Conservation (phyloP, 2,329 filamentous ascomycete species). For the Diaporthe capsici region DNA sequence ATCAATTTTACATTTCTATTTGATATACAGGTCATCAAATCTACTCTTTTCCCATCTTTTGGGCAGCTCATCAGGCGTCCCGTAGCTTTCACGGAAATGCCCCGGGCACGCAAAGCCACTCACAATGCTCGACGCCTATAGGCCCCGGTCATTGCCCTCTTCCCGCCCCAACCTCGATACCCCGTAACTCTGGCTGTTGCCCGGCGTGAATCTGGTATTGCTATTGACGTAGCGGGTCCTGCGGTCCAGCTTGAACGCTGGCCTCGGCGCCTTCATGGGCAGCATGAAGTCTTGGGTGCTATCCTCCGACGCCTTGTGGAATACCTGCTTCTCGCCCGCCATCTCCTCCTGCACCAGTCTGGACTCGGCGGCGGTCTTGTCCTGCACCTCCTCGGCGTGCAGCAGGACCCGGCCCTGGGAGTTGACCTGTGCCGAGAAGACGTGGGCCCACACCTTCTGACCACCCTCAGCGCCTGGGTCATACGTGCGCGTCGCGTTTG, state of each 20-base stretch:
- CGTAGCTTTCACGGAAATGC: neutral
- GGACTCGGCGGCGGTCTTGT: conserved; percentile 47
- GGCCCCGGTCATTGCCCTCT: neutral
- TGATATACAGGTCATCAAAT: conserved; percentile 6
- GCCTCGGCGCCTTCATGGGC: neutral
- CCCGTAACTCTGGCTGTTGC: conserved; percentile 8
- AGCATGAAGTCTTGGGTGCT: conserved; percentile 49
- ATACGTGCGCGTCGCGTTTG: conserved; percentile 49
- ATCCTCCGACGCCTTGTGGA: conserved; percentile 49
- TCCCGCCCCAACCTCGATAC: neutral
- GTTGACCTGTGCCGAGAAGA: conserved; percentile 60
- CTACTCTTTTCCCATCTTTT: neutral
- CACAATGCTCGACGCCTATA: neutral
- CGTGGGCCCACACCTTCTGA: conserved; percentile 66
- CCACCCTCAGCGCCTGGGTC: conserved; percentile 66
- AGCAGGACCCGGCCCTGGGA: conserved; percentile 65
- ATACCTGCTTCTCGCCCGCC: conserved; percentile 51
- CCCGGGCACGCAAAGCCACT: too few relatives aligned
- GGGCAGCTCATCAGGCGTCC: neutral
- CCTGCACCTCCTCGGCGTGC: conserved; percentile 55
- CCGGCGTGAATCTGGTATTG: neutral
- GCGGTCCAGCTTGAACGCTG: neutral
- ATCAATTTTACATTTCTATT: conserved; percentile 15
- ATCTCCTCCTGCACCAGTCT: conserved; percentile 63
- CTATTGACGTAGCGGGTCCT: neutral